Conservation (phyloP, 768 basidiomycete species). For the Podaxis mareebaensis region DNA sequence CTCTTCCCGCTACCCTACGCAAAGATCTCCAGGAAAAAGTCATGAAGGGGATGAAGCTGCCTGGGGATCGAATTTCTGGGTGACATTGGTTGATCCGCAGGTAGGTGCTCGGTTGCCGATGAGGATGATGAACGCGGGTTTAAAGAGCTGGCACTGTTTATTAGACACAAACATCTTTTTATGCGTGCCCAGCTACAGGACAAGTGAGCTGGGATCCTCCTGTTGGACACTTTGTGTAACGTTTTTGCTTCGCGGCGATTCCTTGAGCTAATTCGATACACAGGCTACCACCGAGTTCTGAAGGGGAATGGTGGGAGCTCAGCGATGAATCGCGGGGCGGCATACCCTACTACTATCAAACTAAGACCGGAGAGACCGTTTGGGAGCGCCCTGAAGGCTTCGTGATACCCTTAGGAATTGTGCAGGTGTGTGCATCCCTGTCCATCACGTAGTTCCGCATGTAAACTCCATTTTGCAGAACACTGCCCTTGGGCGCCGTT, state of each 20-base stretch:
- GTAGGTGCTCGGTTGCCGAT: constrained; percentile 41
- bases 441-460: background rate
- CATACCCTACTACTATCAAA: constrained; percentile 92
- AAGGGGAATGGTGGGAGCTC: constrained; percentile 97
- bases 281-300: constrained; percentile 78
- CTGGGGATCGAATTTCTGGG: constrained; percentile 95
- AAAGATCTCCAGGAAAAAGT: constrained; percentile 25
- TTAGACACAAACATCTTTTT: constrained; percentile 72
- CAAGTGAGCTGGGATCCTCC: constrained; percentile 95
- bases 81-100: constrained; percentile 89
- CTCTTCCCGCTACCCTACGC: constrained; percentile 27
- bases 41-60: constrained; percentile 48
- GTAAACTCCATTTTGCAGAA: constrained; percentile 14
- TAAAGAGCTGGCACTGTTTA: constrained; percentile 8
- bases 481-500: constrained; percentile 18
- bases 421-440: constrained; percentile 58
- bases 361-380: constrained; percentile 85
- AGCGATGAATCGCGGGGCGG: constrained; percentile 81
- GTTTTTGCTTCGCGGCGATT: constrained; percentile 19
- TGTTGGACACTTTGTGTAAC: constrained; percentile 84
- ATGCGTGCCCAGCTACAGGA: constrained; percentile 90
- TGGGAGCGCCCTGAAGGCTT: constrained; percentile 92
- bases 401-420: constrained; percentile 86
- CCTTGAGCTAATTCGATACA: constrained; percentile 22
- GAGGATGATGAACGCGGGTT: background rate